These are phyloP conservation scores for Apiotrichum sp. DNA, from an alignment of 1,284 basidiomycete genomes.

Conservation along the genomic window DNA sequence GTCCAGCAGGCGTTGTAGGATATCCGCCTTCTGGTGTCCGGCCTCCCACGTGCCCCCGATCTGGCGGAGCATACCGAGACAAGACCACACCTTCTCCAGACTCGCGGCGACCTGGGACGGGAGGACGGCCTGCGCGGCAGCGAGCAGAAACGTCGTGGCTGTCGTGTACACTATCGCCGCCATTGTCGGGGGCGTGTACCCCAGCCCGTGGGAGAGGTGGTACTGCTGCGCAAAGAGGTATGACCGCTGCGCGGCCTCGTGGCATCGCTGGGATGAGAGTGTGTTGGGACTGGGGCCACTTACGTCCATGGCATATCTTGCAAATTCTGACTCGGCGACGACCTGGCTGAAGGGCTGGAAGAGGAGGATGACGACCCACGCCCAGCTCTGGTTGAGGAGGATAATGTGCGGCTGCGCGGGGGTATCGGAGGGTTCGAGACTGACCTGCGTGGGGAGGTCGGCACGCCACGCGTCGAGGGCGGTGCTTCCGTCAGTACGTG, in stretches of 20 bases:
- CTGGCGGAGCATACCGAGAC: constrained; percentile 3
- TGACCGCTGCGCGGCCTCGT: constrained; percentile 60
- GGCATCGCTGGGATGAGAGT: constrained; percentile 49
- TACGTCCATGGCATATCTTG: constrained; percentile 11
- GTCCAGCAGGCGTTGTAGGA: constrained; percentile 8
- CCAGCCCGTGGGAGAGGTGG: constrained; percentile 56
- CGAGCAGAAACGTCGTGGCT: constrained; percentile 49
- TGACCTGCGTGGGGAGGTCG: no score
- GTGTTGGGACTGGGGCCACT: background rate
- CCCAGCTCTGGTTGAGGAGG: constrained; percentile 59
- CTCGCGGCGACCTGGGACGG: constrained; percentile 3
- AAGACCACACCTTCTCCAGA: constrained; percentile 7
- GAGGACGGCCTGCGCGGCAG: constrained; percentile 8
- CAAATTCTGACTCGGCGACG: background rate
- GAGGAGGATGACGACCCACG: constrained; percentile 61
- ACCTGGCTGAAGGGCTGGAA: constrained; percentile 54
- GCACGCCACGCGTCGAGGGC: constrained; percentile 1
- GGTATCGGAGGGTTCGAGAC: no score
- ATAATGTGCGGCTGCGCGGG: constrained; percentile 58
- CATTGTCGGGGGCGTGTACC: constrained; percentile 59
- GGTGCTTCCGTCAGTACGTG: constrained; percentile 46
- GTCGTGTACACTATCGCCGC: constrained; percentile 61
- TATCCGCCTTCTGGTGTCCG: constrained; percentile 7
- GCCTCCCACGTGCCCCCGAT: constrained; percentile 11
- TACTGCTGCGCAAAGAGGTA: constrained; percentile 57